Evolutionary conservation across 1,284 basidiomycete genomes (phyloP), one percentile per base, ranked within the genome.

Genomic region (Irpex lacteus): DNA sequence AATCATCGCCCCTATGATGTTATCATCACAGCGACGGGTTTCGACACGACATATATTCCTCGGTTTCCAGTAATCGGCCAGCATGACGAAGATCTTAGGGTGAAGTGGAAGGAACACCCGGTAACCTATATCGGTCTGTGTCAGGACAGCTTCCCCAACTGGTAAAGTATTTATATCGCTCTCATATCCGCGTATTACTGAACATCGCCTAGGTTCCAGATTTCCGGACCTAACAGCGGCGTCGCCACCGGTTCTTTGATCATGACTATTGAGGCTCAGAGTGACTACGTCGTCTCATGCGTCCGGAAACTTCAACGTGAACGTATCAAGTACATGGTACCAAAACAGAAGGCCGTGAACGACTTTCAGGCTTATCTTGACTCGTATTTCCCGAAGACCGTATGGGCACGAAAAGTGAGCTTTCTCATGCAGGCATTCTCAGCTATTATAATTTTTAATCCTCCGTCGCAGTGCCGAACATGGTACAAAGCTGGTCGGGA

Each of bases 401-500:
- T 61, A n/a, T 61, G 54, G 19, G 60, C 60, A 4, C 26, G 60
- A 13, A 61, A 47, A 52, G 60, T 61, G 38, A 54, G 34, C 8
- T 44, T 44, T 15, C 15, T 44, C 40, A 5, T 9, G 8, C 15
- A 44, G 15, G 3, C 11, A 44, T 44, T 44, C 26, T 26, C 26
- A 26, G 26, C 26, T 26, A 26, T 44, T 53, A 44, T 15, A 44
- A 11, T 4, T 44, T 11, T 44, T 15, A 44, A 44, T 11, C 40
- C 40, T 11, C n/a, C 4, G 1, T 38, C 5, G 9, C 38, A 61
- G 60, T 87, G 86, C 69, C 75, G 79, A 11, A 84, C 83, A 5
- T 88, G 86, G 86, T 87, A 87, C 67, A 87, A 87, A 70, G 77
- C 74, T 44, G 84, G 84, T 2, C 81, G 80, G 63, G 78, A 79